Evolutionary conservation across 495 filamentous ascomycete species (phyloP).

Genomic region (Lasiosphaeria hispida): DNA sequence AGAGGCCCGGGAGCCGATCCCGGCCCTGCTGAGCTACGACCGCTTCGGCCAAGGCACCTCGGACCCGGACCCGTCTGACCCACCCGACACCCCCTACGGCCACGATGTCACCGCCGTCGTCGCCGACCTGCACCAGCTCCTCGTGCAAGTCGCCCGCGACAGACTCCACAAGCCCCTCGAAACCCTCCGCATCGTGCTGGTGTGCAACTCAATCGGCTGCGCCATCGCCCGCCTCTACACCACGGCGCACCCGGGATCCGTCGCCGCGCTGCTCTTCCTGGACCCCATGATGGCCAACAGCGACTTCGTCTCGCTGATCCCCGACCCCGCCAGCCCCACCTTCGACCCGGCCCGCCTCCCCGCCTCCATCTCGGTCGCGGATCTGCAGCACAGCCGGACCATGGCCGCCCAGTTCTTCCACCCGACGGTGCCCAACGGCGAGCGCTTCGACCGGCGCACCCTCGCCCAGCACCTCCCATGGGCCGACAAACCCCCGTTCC

Average conservation of each 20-base stretch:
- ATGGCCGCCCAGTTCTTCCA: conserved; percentile 47
- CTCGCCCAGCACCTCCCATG: conserved; percentile 49
- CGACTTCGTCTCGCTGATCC: conserved; percentile 58
- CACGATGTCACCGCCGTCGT: conserved; percentile 52
- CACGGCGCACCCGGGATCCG: conserved; percentile 40
- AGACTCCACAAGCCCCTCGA: neutral
- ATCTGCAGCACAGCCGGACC: conserved; percentile 44
- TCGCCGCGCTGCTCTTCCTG: conserved; percentile 53
- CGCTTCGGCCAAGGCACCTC: conserved; percentile 62
- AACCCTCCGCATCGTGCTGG: conserved; percentile 41
- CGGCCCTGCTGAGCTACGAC: conserved; percentile 57
- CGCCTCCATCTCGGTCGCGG: conserved; percentile 41
- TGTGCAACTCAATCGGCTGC: conserved; percentile 60
- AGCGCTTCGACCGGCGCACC: conserved; percentile 54
- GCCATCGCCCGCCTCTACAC: conserved; percentile 57
- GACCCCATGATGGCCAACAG: conserved; percentile 63
- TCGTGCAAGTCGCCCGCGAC: conserved; percentile 36
- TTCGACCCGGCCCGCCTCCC: conserved; percentile 48
- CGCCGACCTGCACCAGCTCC: conserved; percentile 52
- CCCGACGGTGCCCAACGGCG: conserved; percentile 52
- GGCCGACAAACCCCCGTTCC: conserved; percentile 47
- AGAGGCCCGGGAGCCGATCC: conserved; percentile 33
- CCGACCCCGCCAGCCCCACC: conserved; percentile 52
- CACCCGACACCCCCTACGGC: conserved; percentile 43
- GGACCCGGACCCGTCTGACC: conserved; percentile 53